These are phyloP conservation scores for Fusarium sp. DNA, from an alignment of 2,329 filamentous ascomycete species.

Conservation along the genomic window DNA sequence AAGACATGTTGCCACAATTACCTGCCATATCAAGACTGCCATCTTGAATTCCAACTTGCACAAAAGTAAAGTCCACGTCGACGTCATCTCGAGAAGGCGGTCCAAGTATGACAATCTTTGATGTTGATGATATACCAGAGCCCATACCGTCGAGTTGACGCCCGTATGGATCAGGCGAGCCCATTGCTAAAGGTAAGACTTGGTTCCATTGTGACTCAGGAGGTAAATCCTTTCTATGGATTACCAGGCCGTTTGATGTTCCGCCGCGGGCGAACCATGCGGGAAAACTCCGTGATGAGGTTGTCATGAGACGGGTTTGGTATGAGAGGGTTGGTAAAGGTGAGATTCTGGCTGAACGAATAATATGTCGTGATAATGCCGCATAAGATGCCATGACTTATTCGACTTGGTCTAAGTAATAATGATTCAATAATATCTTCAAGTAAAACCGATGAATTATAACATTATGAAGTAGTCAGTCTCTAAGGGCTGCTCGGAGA, in stretches of 20 bases:
- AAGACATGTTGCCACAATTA: slow-evolving; percentile 82
- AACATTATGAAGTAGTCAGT: background rate
- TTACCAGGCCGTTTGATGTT: slow-evolving; percentile 75
- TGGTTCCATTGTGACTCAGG: slow-evolving; percentile 53
- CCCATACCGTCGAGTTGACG: slow-evolving; percentile 80
- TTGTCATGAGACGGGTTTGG: slow-evolving; percentile 14
- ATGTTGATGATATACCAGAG: slow-evolving; percentile 75
- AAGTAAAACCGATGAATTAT: background rate
- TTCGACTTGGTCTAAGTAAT: too few species aligned
- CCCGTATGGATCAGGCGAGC: slow-evolving; percentile 73
- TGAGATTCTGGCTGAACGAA: background rate
- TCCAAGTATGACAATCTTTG: slow-evolving; percentile 77
- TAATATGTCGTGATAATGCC: slow-evolving; percentile 10
- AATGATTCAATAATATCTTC: background rate
- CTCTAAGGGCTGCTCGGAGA: slow-evolving; percentile 11
- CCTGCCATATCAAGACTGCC: slow-evolving; percentile 72
- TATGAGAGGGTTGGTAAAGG: background rate
- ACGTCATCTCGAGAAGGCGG: slow-evolving; percentile 60
- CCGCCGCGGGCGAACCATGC: slow-evolving; percentile 68
- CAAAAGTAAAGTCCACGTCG: slow-evolving; percentile 79
- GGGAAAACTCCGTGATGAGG: slow-evolving; percentile 49
- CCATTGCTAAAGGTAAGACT: slow-evolving; percentile 71
- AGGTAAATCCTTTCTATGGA: slow-evolving; percentile 54
- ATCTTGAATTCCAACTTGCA: slow-evolving; percentile 74
- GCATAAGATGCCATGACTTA: slow-evolving; percentile 1